Base-by-base conservation (phyloP, 768 basidiomycete genomes). In the Kwoniella mangroviensis region DNA sequence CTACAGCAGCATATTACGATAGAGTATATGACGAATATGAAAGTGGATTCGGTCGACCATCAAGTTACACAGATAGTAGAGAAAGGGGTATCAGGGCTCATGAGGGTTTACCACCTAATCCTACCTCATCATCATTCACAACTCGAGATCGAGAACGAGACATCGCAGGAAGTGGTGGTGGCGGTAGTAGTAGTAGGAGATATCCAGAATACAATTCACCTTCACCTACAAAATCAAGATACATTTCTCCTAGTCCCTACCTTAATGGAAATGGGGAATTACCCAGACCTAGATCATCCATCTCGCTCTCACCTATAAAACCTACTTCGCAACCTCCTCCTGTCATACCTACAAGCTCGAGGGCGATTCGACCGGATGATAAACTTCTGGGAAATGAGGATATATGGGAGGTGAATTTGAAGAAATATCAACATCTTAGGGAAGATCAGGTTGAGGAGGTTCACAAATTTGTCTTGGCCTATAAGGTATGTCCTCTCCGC, bases 401-500 rank as follows among this genome's bases (percentile, higher is more conserved):
- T 57, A 64, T 80, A 21, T 80, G 79, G 79, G 73, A 76, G 51
- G 69, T 68, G 12, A 66, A 63, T 1, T 56, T 77, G 51, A 65
- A 73, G 51, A 34, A 19, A 6, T 80, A 80, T 71, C 79, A 80
- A 68, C 24, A 19, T 28, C 73, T 59, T 22, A 62, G 79, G 52
- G 79, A 80, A 70, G 56, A 55, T 22, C 73, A 79, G 49, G 78
- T 73, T 26, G 72, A 63, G 21, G 67, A 72, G 57, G 69, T 76
- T 60, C 55, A 62, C 21, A 57, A 56, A 52, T 68, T 64, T 51
- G 69, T 57, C 6, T 24, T 63, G 26, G 55, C 54, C 6, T 63
- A 72, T 49, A 58, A 64, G 26, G 66, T 72, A 54, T 62, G 70
- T 64, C 40, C n/a, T 24, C 11, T 62, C n/a, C 4, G 34, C 34